Percentiles rank a stretch among this genome's conserved stretches.
phyloP scores from a whole-genome alignment of 2,329 filamentous ascomycete genomes.

The Penicillium frequentans region DNA sequence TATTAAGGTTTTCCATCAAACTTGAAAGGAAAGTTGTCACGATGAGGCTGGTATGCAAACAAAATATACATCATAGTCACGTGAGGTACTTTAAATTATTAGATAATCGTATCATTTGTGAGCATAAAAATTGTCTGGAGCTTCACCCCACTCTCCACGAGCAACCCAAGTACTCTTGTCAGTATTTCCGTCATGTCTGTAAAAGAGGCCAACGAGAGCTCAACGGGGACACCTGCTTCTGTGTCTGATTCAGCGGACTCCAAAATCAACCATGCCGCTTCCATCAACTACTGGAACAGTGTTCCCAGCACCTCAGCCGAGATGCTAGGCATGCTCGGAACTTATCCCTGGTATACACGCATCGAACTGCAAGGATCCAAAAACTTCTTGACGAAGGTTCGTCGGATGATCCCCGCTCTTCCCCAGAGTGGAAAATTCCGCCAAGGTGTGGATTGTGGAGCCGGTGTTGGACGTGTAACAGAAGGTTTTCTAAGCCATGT shows the following conservation, averaged over 20 bases:
- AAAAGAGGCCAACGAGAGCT: background rate
- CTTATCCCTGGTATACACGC: constrained; percentile 65
- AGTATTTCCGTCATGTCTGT: background rate
- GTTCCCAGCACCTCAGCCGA: constrained; percentile 41
- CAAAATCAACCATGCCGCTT: constrained; percentile 36
- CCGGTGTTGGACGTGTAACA: constrained; percentile 80
- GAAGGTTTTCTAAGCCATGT: constrained; percentile 71
- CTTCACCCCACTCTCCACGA: background rate
- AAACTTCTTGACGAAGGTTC: constrained; percentile 68
- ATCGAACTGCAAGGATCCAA: constrained; percentile 71
- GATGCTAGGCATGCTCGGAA: constrained; percentile 71
- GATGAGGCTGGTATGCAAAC: background rate
- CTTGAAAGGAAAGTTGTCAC: background rate
- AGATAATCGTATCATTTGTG: background rate
- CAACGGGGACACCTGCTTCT: background rate
- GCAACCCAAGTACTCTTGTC: background rate
- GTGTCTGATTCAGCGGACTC: constrained; percentile 9
- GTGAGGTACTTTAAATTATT: background rate
- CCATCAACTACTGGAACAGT: constrained; percentile 43
- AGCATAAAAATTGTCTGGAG: background rate
- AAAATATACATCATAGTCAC: constrained; percentile 1
- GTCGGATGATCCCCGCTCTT: constrained; percentile 32
- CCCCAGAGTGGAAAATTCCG: constrained; percentile 12
- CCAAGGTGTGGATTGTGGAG: constrained; percentile 60
- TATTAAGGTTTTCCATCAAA: background rate